Evolutionary conservation across 1,284 basidiomycete genomes (phyloP).

Genomic region (Irpex lacteus): DNA sequence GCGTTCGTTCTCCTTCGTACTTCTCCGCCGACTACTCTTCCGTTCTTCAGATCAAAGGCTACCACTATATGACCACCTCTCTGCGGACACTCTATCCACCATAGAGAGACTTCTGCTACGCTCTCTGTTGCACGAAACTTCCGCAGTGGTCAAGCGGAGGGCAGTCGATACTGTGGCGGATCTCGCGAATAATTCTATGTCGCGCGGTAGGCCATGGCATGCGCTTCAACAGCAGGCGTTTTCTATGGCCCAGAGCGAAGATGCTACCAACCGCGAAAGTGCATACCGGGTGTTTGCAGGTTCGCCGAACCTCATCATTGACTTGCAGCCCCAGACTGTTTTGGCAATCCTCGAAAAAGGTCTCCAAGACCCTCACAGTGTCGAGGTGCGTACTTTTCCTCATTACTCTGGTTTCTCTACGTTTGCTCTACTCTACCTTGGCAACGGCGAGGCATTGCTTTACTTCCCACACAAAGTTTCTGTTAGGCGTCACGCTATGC

Average conservation of each 20-base stretch:
- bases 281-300: slow-evolving; percentile 67
- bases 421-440: background rate
- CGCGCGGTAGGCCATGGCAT: slow-evolving; percentile 73
- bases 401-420: background rate
- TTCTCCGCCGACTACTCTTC: slow-evolving; percentile 73
- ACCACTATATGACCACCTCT: slow-evolving; percentile 71
- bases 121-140: slow-evolving; percentile 58
- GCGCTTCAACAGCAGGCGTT: slow-evolving; percentile 69
- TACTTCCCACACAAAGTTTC: background rate
- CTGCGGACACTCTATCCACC: slow-evolving; percentile 57
- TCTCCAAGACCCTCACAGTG: slow-evolving; percentile 56
- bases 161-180: slow-evolving; percentile 73
- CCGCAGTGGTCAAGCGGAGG: slow-evolving; percentile 58
- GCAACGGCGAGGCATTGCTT: background rate
- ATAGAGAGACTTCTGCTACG: slow-evolving; percentile 71
- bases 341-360: slow-evolving; percentile 61
- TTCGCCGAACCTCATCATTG: slow-evolving; percentile 68
- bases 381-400: slow-evolving; percentile 48
- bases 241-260: slow-evolving; percentile 51
- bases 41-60: slow-evolving; percentile 40
- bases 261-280: slow-evolving; percentile 45
- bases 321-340: slow-evolving; percentile 66
- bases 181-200: slow-evolving; percentile 70
- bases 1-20: slow-evolving; percentile 78
- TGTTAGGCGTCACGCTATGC: background rate